A percentile compares a stretch with the other conserved stretches of the same genome.
Conservation (phyloP, 1,139 yeast species). For the Hansenula lynferdii region DNA sequence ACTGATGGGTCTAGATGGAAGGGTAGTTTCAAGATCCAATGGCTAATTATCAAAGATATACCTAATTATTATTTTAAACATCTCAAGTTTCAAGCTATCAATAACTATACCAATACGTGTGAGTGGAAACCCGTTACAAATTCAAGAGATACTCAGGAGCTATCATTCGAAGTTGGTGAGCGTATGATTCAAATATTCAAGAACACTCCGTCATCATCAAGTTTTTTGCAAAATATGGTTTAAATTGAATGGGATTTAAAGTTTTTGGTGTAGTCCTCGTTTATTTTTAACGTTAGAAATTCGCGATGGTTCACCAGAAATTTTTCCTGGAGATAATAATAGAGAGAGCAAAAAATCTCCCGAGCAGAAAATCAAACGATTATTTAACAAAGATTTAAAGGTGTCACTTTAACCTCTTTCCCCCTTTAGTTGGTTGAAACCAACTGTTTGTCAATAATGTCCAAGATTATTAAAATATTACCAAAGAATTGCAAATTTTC, state of each 20-base stretch:
- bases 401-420: too few species aligned
- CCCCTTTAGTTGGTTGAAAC: too few species aligned
- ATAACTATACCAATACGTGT: conserved; percentile 24
- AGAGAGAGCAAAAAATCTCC: too few species aligned
- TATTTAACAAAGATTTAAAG: too few species aligned
- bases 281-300: too few species aligned
- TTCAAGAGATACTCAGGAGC: conserved; percentile 59
- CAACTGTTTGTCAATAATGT: too few species aligned
- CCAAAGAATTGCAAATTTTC: conserved; percentile 12
- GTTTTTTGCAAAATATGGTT: conserved; percentile 13
- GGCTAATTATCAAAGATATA: conserved; percentile 48
- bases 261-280: neutral
- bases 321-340: too few species aligned
- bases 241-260: neutral
- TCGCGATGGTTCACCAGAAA: too few species aligned
- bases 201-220: conserved; percentile 8
- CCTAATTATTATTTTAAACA: conserved; percentile 43
- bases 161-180: conserved; percentile 36
- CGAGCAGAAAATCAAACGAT: too few species aligned
- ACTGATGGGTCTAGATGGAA: conserved; percentile 42
- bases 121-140: conserved; percentile 50
- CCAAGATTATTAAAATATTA: neutral
- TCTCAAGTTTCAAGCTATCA: conserved; percentile 31
- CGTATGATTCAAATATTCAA: conserved; percentile 43
- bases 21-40: conserved; percentile 47